These are phyloP conservation scores for Aureobasidium sp. DNA, from an alignment of 2,329 filamentous ascomycete species.

Conservation along the genomic window DNA sequence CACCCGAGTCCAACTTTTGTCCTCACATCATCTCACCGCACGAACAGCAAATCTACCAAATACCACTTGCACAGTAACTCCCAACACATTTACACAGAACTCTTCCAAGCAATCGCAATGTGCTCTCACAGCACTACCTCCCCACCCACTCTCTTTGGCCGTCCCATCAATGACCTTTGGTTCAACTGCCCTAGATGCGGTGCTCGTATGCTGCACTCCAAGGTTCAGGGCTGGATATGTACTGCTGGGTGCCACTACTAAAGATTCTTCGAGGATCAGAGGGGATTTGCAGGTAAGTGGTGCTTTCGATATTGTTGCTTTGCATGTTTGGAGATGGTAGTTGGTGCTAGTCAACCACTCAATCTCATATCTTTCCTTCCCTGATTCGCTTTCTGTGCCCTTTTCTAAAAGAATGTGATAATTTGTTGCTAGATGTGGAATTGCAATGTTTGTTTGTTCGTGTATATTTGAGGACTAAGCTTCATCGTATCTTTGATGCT, in stretches of 20 bases:
- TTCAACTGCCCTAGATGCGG: not conserved
- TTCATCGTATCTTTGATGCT: no score
- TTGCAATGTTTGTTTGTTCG: no score
- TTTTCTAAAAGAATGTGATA: no score
- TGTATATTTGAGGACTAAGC: no score
- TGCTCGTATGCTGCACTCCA: not conserved
- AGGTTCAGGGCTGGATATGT: not conserved
- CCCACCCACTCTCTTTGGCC: not conserved
- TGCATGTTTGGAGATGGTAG: not conserved
- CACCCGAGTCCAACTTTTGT: not conserved
- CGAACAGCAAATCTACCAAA: not conserved
- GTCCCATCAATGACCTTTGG: not conserved
- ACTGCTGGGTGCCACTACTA: not conserved
- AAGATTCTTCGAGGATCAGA: not conserved
- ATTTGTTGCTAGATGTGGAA: no score
- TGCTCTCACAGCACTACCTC: not conserved
- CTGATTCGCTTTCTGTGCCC: no score
- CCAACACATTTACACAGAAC: no score
- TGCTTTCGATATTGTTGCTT: not conserved
- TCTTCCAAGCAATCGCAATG: not conserved
- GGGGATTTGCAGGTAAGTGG: not conserved
- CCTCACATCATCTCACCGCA: not conserved
- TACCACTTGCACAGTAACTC: not conserved
- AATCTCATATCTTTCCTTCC: not conserved
- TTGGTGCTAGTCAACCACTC: not conserved